These are phyloP conservation scores for Mycena epipterygia DNA, from an alignment of 768 basidiomycete species.

Conservation along the genomic window DNA sequence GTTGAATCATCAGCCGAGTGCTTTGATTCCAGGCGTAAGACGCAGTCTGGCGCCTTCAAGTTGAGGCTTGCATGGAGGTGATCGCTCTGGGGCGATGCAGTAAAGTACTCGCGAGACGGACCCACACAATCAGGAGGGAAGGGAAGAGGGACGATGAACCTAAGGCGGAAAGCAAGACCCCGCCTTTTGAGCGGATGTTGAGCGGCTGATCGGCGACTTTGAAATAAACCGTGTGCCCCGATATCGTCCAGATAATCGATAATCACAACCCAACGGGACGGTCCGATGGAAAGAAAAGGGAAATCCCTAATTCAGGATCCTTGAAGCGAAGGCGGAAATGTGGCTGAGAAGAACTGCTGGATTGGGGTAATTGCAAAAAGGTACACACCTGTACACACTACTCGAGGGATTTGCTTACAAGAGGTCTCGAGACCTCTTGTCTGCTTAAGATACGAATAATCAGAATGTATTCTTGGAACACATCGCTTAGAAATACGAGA, in stretches of 20 bases:
- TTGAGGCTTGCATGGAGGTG: not conserved
- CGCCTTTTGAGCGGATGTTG: not conserved
- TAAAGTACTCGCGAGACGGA: not conserved
- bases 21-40: not conserved
- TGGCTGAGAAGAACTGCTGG: not conserved
- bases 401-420: not conserved
- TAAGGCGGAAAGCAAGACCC: not conserved
- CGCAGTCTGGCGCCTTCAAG: not conserved
- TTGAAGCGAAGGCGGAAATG: not conserved
- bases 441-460: too few relatives aligned
- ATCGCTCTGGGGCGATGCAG: constrained; percentile 3
- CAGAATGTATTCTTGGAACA: not conserved
- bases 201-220: not conserved
- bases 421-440: too few relatives aligned
- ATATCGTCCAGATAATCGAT: not conserved
- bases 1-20: too few relatives aligned
- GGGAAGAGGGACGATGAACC: not conserved
- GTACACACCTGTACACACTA: not conserved
- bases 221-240: not conserved
- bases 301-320: not conserved
- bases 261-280: not conserved
- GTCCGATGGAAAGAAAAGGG: constrained; percentile 1
- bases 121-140: not conserved
- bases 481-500: not conserved
- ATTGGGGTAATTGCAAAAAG: constrained; percentile 3